Evolutionary conservation across 495 filamentous ascomycete species (phyloP), one percentile per base, ranked within the genome.

Genomic region (Daldinia decipiens): DNA sequence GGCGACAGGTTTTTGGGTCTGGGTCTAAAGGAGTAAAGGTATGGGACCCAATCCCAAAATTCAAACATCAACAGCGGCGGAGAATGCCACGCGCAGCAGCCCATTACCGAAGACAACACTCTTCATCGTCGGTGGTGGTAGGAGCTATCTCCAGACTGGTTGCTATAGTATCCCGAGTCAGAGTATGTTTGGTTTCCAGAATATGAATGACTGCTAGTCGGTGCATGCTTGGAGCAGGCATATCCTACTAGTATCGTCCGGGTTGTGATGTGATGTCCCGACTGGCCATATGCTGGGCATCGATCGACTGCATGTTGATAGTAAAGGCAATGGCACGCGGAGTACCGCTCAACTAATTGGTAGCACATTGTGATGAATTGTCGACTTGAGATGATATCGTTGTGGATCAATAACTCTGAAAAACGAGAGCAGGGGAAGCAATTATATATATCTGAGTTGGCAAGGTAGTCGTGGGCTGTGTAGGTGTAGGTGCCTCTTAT

Each of bases 281-380:
- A 85, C 60, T 90, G 91, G 52, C 90, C 89, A 73, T 90, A 90
- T 27, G 87, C 84, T 26, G 85, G 76, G 75, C 92, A 95, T 60
- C 90, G 90, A 68, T 95, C 92, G 65, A 93, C 83, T 17, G 89
- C 87, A 78, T 95, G 92, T 60, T 88, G 83, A 82, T 92, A 91
- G 82, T 95, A 95, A 71, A 93, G 82, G 77, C 92, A 95, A 65
- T 87, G 84, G 86, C 92, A 95, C 62, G 88, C 92, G 4, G 92
- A 88, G 80, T 91, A 95, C 51, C 88, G 88, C 73, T 93, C 91
- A 74, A 91, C 81, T 61, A 93, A 76, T 78, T 90, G 85, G 73
- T 89, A 88, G 75, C 91, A 93, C 91, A 93, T 93, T 57, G 40
- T 85, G 77, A 68, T 40, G 13, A 43, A 52, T 68, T 63, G 62